Base-by-base conservation (phyloP, 2,329 filamentous ascomycete genomes). In the Botrytis squamosa region DNA sequence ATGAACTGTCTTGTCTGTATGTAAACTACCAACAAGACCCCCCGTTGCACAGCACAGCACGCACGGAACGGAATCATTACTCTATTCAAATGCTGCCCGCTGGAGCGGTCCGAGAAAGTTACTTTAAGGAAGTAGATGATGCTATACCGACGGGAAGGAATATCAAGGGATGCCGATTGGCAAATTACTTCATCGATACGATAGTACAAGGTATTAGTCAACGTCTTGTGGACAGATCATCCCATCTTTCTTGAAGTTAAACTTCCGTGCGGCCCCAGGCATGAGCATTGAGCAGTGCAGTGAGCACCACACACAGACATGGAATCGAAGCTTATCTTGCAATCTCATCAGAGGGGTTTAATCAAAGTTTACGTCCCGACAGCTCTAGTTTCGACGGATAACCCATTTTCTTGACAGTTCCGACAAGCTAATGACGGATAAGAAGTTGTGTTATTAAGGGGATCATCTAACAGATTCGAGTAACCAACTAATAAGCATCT, bases 191-290 rank as follows among this genome's bases (percentile, higher is more conserved):
- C 18, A 29, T 62, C 64, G 25, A 65, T 42, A 36, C 64, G 38
- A 40, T 40, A 42, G 59, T 44, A 46, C 63, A 29, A 67, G 33
- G 36, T 49, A 46, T 67, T 40, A 29, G 65, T 55, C 46, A 57
- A 57, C 36, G 49, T 65, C 63, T 68, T 68, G 55, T 44, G 63
- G 63, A 72, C 71, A 72, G 71, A 72, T 72, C 71, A 68, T 72
- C 71, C 52, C 46, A 72, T 72, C 62, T 68, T 59, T 60, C 55
- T 44, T 25, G 38, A 46, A 40, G 64, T 40, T 46, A 68, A 68
- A 67, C 64, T 68, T 68, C 49, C 66, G 66, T 68, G 66, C 66
- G 66, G 49, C 44, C 64, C 44, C 33, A 46, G 63, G 63, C n/a
- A 66, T 49, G 44, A 66, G 59, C 59, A 38, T 20, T 66, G 63